Conservation (phyloP, 2,329 filamentous ascomycete species). For the Aspergillus quadrilineatus region DNA sequence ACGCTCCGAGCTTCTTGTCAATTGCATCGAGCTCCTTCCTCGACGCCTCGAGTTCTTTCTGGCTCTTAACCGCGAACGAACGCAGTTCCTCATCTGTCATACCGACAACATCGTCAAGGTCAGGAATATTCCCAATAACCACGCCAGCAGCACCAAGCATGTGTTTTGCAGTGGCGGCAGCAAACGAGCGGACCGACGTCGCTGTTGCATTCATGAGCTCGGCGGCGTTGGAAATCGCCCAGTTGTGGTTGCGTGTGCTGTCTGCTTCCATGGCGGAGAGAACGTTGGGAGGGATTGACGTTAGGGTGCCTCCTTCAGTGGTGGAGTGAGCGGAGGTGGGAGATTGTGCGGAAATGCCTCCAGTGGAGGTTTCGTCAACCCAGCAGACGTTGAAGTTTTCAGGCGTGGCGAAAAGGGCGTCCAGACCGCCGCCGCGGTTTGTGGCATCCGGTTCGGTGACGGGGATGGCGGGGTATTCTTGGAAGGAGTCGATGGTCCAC, state of each 20-base stretch:
- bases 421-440: constrained; percentile 46
- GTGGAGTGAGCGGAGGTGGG: constrained; percentile 21
- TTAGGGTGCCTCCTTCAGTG: constrained; percentile 23
- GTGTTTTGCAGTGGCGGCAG: constrained; percentile 38
- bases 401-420: constrained; percentile 45
- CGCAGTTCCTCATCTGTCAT: constrained; percentile 44
- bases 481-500: constrained; percentile 32
- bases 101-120: constrained; percentile 42
- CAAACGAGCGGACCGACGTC: constrained; percentile 37
- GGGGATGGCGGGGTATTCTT: constrained; percentile 39
- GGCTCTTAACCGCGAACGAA: constrained; percentile 40
- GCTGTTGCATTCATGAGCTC: constrained; percentile 38
- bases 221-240: constrained; percentile 37
- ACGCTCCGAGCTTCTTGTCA: constrained; percentile 44
- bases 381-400: constrained; percentile 48
- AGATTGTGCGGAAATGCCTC: constrained; percentile 26
- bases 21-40: constrained; percentile 62
- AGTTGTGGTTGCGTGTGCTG: constrained; percentile 38
- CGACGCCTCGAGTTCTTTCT: constrained; percentile 69
- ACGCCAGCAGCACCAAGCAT: constrained; percentile 35
- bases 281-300: constrained; percentile 36
- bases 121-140: constrained; percentile 32
- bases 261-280: constrained; percentile 42
- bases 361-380: constrained; percentile 38
- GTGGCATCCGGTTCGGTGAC: constrained; percentile 43